These are phyloP conservation scores for Diaporthe eres DNA, from an alignment of 2,329 filamentous ascomycete genomes.

Conservation along the genomic window DNA sequence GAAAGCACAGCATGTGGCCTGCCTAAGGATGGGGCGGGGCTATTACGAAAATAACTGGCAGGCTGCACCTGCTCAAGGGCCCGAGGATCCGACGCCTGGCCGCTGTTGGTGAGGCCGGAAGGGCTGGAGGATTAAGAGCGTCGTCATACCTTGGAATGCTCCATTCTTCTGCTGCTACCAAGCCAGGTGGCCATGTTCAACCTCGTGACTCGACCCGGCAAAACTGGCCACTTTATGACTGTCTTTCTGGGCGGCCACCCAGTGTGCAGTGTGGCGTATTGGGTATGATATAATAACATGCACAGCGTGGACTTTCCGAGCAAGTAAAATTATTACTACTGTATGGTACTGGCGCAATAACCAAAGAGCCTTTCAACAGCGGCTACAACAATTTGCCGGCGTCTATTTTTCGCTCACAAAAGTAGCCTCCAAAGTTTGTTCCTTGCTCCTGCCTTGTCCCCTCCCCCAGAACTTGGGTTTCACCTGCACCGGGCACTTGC, in stretches of 20 bases:
- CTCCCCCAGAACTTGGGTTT: conserved; percentile 13
- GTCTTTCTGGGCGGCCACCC: neutral
- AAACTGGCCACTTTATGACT: conserved; percentile 26
- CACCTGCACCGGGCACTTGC: conserved; percentile 27
- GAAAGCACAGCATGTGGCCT: neutral
- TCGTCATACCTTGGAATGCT: conserved; percentile 8
- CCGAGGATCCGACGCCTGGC: conserved; percentile 28
- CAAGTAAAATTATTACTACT: neutral
- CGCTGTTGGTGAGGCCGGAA: conserved; percentile 20
- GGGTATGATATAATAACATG: conserved; percentile 2
- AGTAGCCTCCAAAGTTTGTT: conserved; percentile 19
- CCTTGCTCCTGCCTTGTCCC: conserved; percentile 18
- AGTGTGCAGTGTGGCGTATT: conserved; percentile 13
- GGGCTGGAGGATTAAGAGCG: conserved; percentile 15
- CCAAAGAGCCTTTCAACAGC: neutral
- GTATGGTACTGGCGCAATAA: neutral
- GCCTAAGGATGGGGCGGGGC: conserved; percentile 3
- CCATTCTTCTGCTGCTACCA: conserved; percentile 19
- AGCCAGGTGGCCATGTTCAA: conserved; percentile 21
- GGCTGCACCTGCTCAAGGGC: conserved; percentile 7
- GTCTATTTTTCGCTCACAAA: conserved; percentile 11
- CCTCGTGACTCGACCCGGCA: conserved; percentile 29
- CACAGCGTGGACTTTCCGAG: neutral
- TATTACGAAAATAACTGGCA: conserved; percentile 18
- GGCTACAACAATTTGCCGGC: conserved; percentile 11